phyloP scores from a whole-genome alignment of 305 asterid genomes.

The Salvia sclarea region DNA sequence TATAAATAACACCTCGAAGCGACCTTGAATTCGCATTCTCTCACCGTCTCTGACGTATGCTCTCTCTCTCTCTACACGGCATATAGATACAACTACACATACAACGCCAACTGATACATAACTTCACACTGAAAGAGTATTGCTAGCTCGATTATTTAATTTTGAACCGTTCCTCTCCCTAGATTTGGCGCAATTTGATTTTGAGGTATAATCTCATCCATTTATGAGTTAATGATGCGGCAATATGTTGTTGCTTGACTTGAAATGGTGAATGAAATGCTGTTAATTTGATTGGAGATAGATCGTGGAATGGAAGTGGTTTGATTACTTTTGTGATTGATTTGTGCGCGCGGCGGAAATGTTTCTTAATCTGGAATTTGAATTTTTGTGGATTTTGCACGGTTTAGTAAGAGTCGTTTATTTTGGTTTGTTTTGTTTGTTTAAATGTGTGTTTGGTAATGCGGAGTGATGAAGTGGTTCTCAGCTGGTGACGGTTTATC shows the following conservation, averaged over 20 bases:
- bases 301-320: conserved; percentile 34
- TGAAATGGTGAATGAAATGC: too few species aligned
- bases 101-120: conserved; percentile 10
- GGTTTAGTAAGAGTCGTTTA: too few species aligned
- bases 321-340: conserved; percentile 33
- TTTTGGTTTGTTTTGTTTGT: not conserved
- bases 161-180: conserved; percentile 38
- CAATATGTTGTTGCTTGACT: too few species aligned
- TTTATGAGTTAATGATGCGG: conserved; percentile 10
- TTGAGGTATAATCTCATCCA: conserved; percentile 2
- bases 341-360: conserved; percentile 26
- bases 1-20: conserved; percentile 59
- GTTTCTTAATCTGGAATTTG: conserved; percentile 37
- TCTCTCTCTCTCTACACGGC: conserved; percentile 13
- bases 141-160: conserved; percentile 3
- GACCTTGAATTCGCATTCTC: conserved; percentile 21
- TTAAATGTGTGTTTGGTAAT: not conserved
- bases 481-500: not conserved
- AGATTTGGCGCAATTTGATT: conserved; percentile 43
- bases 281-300: conserved; percentile 30
- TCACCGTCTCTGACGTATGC: conserved; percentile 11
- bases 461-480: conserved; percentile 23
- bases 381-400: conserved; percentile 19
- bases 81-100: conserved; percentile 23
- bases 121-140: not conserved